These are phyloP conservation scores for Xylariales sp. DNA, from an alignment of 2,329 filamentous ascomycete genomes.

Conservation along the genomic window DNA sequence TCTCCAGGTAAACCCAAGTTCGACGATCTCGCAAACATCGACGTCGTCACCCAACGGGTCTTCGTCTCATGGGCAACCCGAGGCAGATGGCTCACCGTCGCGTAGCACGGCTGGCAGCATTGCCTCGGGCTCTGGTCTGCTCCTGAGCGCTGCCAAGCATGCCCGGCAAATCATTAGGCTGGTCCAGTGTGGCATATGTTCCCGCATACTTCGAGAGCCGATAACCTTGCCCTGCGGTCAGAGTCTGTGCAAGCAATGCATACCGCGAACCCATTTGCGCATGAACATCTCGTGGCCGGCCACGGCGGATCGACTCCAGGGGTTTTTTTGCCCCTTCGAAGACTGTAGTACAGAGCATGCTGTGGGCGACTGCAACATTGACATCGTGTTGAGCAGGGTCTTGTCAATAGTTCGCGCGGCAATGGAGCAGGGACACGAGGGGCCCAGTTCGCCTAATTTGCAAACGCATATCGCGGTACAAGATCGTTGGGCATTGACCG, in stretches of 20 bases:
- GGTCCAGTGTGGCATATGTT: conserved; percentile 75
- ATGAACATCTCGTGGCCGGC: conserved; percentile 75
- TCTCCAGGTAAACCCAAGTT: conserved; percentile 12
- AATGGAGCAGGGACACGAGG: conserved; percentile 36
- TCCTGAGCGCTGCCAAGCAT: conserved; percentile 46
- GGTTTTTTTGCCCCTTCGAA: conserved; percentile 69
- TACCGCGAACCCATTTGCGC: conserved; percentile 63
- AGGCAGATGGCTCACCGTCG: conserved; percentile 11
- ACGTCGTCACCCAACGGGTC: conserved; percentile 13
- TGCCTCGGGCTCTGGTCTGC: conserved; percentile 13
- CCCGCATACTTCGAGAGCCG: conserved; percentile 60
- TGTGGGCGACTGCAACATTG: conserved; percentile 68
- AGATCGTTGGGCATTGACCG: conserved; percentile 35
- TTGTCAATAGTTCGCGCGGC: conserved; percentile 54
- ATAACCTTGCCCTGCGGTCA: conserved; percentile 79
- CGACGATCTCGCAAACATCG: conserved; percentile 15
- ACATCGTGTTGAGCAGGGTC: conserved; percentile 74
- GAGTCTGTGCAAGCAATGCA: conserved; percentile 69
- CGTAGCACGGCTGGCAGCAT: conserved; percentile 13
- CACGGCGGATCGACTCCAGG: conserved; percentile 59
- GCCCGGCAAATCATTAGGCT: conserved; percentile 65
- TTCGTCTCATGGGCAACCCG: conserved; percentile 11
- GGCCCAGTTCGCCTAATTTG: conserved; percentile 28
- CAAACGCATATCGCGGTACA: conserved; percentile 32
- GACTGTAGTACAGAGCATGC: conserved; percentile 70